Evolutionary conservation across 306 rosid species (phyloP), one percentile per base, ranked within the genome.

Genomic region (Elaeagnus macrophylla): DNA sequence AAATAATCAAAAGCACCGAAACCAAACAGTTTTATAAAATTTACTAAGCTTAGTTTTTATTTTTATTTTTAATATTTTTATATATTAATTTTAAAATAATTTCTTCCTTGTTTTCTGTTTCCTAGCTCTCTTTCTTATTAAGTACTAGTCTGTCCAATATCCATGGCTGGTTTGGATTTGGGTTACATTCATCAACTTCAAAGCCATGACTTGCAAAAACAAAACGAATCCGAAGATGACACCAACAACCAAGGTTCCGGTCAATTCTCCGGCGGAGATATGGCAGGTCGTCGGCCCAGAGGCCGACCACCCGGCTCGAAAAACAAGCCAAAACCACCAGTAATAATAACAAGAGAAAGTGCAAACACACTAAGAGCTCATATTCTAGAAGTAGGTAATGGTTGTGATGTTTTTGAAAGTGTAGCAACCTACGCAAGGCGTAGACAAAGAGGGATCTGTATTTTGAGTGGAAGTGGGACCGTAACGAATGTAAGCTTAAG

Each of bases 111-210:
- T 83, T 89, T 67, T 79, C 86, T 75, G 83, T 83, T 67, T 71
- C 68, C 40, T 51, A 65, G n/a, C n/a, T n/a, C n/a, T 49, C 47
- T 71, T 36, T 75, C 66, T 70, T 75, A 56, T 65, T 25, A 25
- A n/a, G n/a, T n/a, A n/a, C n/a, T n/a, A n/a, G n/a, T n/a, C n/a
- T 25, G 32, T 25, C 2, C 32, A 25, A 68, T 60, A 61, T 64
- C 73, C 67, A 89, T 89, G 97, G 97, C 97, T 63, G 97, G 94
- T 79, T 62, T 82, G 75, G 95, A 82, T 85, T 85, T 89, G 80
- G 84, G 89, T 25, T 89, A 76, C 63, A 68, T 79, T 62, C 94
- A 83, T 61, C 81, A 64, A 52, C 86, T 83, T 37, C 95, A 78
- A 49, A 76, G 72, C 47, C 74, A 66, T 12, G 81, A 81, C 62